These are phyloP conservation scores for Pichia kluyveri DNA, from an alignment of 805 yeast species.

Conservation along the genomic window DNA sequence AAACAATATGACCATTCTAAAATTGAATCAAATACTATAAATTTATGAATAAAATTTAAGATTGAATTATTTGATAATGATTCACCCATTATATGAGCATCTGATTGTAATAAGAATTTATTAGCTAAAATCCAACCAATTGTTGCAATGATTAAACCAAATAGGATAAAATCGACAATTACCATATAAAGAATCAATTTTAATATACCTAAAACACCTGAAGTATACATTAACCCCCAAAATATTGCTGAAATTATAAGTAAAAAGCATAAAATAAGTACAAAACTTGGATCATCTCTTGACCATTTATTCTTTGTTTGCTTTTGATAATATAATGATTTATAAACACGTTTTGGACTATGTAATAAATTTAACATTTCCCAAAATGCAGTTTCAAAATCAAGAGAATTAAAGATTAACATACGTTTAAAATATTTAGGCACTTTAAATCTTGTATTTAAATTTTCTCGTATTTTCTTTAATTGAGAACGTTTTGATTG, in stretches of 20 bases:
- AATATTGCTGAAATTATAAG: constrained; percentile 70
- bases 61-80: constrained; percentile 2
- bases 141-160: constrained; percentile 65
- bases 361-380: constrained; percentile 68
- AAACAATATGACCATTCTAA: constrained; percentile 94
- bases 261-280: constrained; percentile 59
- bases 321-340: constrained; percentile 72
- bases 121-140: constrained; percentile 66
- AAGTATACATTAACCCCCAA: constrained; percentile 82
- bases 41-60: constrained; percentile 20
- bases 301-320: constrained; percentile 77
- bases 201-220: constrained; percentile 49
- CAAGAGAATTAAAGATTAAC: constrained; percentile 70
- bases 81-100: constrained; percentile 1
- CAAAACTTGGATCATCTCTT: constrained; percentile 87
- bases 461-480: constrained; percentile 8
- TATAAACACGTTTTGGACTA: constrained; percentile 75
- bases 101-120: constrained; percentile 36
- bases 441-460: constrained; percentile 11
- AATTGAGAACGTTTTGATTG: constrained; percentile 4
- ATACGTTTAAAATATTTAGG: constrained; percentile 33
- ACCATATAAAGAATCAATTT: constrained; percentile 76
- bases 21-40: constrained; percentile 27
- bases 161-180: constrained; percentile 64
- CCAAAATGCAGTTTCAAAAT: constrained; percentile 91